Percentiles rank a stretch among this genome's conserved stretches.
phyloP scores from a whole-genome alignment of 305 asterid species.

The Fraxinus albicans region DNA sequence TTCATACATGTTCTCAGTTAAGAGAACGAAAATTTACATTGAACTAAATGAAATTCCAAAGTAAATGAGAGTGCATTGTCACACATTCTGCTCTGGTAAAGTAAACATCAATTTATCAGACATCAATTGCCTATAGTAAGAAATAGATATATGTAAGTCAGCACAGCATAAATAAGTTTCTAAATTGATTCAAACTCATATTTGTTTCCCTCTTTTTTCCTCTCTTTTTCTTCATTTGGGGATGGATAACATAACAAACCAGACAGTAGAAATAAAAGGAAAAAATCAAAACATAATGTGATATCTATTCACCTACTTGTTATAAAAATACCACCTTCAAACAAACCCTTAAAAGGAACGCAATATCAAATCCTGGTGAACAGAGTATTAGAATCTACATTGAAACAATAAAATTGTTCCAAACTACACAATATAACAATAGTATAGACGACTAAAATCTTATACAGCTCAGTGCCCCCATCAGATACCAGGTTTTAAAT shows the following conservation, averaged over 20 bases:
- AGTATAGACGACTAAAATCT: slow-evolving; percentile 12
- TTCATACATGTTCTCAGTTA: slow-evolving; percentile 30
- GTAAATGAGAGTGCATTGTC: background rate
- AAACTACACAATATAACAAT: slow-evolving; percentile 21
- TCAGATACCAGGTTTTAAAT: slow-evolving; percentile 86
- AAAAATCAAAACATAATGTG: background rate
- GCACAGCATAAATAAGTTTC: background rate
- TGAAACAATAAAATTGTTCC: slow-evolving; percentile 14
- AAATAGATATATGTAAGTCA: background rate
- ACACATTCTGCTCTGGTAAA: background rate
- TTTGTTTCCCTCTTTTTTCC: background rate
- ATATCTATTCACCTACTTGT: background rate
- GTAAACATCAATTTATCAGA: background rate
- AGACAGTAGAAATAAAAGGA: background rate
- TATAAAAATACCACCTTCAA: background rate
- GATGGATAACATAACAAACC: background rate
- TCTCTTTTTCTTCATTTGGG: background rate
- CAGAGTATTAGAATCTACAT: background rate
- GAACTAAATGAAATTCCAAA: background rate
- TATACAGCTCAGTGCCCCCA: slow-evolving; percentile 39
- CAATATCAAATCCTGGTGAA: slow-evolving; percentile 1
- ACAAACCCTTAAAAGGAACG: slow-evolving; percentile 4
- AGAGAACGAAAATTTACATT: slow-evolving; percentile 7
- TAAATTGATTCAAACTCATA: background rate
- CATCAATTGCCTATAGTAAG: background rate